Conservation (phyloP, 2,329 filamentous ascomycete species). For the Monilinia vaccinii-corymbosi region DNA sequence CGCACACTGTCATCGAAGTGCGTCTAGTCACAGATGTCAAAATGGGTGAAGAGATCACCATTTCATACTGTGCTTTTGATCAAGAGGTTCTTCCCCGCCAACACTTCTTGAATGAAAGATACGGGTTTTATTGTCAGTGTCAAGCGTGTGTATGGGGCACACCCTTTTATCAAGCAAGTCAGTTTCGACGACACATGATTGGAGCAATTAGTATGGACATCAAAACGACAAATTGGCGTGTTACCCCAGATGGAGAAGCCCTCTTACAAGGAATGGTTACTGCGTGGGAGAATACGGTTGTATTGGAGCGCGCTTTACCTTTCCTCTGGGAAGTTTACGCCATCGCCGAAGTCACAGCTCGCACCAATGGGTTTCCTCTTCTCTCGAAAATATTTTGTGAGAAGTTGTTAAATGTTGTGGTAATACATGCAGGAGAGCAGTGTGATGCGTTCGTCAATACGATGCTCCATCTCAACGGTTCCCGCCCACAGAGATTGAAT, state of each 20-base stretch:
- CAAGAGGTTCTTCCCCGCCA: background rate
- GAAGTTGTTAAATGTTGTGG: background rate
- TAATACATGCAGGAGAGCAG: background rate
- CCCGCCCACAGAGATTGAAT: background rate
- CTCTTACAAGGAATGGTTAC: background rate
- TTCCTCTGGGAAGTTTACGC: background rate
- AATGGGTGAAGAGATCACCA: background rate
- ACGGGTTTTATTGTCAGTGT: background rate
- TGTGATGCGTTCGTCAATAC: background rate
- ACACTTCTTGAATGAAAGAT: background rate
- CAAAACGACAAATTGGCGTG: background rate
- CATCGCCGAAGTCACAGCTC: background rate
- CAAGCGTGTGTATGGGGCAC: background rate
- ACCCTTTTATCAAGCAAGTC: background rate
- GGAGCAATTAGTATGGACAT: background rate
- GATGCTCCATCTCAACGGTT: background rate
- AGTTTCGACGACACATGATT: background rate
- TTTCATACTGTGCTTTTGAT: background rate
- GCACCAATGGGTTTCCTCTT: background rate
- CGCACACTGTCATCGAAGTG: background rate
- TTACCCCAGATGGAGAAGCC: background rate
- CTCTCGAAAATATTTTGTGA: fast-evolving
- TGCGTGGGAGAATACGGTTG: background rate
- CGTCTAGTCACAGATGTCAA: background rate
- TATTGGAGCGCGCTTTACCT: background rate